phyloP scores from a whole-genome alignment of 768 basidiomycete species.

The Suillus placidus region DNA sequence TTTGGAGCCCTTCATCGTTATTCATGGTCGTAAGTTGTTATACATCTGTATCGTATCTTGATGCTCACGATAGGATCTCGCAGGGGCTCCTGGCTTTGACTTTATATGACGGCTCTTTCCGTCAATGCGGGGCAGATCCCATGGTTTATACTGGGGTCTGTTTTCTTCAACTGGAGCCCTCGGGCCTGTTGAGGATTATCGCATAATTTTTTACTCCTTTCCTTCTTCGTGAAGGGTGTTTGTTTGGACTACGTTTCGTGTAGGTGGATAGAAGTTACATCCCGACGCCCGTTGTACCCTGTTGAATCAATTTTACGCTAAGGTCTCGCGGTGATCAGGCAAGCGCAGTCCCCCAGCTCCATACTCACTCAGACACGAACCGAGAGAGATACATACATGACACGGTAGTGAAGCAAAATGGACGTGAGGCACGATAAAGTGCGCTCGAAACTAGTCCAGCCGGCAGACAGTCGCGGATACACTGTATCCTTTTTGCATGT shows the following conservation, averaged over 20 bases:
- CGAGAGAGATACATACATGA: too few species aligned
- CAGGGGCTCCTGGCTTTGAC: neutral
- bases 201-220: slow-evolving; percentile 38
- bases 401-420: too few species aligned
- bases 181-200: slow-evolving; percentile 14
- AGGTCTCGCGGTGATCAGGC: too few species aligned
- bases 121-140: slow-evolving; percentile 1
- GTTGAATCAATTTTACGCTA: too few species aligned
- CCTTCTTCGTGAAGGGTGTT: slow-evolving; percentile 39
- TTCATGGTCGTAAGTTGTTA: neutral
- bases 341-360: too few species aligned
- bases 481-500: neutral
- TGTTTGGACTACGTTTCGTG: neutral
- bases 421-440: too few species aligned
- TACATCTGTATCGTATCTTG: too few species aligned
- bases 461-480: too few species aligned
- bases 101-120: neutral
- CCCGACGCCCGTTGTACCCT: neutral
- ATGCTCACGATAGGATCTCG: neutral
- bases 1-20: too few species aligned
- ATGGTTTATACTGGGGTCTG: neutral
- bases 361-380: too few species aligned
- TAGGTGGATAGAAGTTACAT: neutral
- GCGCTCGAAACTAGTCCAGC: too few species aligned
- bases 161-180: slow-evolving; percentile 7